Evolutionary conservation across 2,329 filamentous ascomycete species (phyloP).

Genomic region (Aspergillus cejpii): DNA sequence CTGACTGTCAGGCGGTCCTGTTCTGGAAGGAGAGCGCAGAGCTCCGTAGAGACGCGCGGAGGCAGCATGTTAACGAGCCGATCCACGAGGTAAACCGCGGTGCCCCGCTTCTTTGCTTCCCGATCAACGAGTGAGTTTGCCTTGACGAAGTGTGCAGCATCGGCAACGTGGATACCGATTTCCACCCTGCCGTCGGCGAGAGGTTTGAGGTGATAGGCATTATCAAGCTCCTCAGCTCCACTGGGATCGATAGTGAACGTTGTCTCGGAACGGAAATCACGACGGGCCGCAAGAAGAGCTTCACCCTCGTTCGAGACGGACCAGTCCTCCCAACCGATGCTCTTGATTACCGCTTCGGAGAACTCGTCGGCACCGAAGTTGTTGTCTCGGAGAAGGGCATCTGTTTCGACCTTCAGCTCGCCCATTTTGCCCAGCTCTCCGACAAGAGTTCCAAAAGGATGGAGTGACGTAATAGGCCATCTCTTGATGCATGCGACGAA

Average conservation of each 20-base stretch:
- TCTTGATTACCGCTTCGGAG: slow-evolving; percentile 90
- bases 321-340: slow-evolving; percentile 89
- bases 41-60: slow-evolving; percentile 71
- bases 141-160: slow-evolving; percentile 96
- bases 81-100: slow-evolving; percentile 90
- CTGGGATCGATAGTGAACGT: slow-evolving; percentile 90
- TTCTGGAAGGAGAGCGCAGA: slow-evolving; percentile 81
- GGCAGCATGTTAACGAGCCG: slow-evolving; percentile 82
- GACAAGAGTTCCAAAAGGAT: slow-evolving; percentile 94
- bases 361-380: slow-evolving; percentile 98
- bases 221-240: slow-evolving; percentile 78
- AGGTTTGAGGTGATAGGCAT: slow-evolving; percentile 86
- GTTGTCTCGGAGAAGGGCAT: slow-evolving; percentile 93
- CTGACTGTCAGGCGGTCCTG: slow-evolving; percentile 86
- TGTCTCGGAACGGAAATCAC: slow-evolving; percentile 82
- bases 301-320: slow-evolving; percentile 77
- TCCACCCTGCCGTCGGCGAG: slow-evolving; percentile 80
- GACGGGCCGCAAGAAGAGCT: slow-evolving; percentile 62
- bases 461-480: slow-evolving; percentile 98
- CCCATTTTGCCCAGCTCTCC: slow-evolving; percentile 97
- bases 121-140: slow-evolving; percentile 89
- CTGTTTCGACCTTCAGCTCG: slow-evolving; percentile 93
- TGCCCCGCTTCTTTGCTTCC: slow-evolving; percentile 96
- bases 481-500: slow-evolving; percentile 99
- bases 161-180: slow-evolving; percentile 89